Base-by-base conservation (phyloP, 352 stramenopile genomes). In the Phytophthora sojae region DNA sequence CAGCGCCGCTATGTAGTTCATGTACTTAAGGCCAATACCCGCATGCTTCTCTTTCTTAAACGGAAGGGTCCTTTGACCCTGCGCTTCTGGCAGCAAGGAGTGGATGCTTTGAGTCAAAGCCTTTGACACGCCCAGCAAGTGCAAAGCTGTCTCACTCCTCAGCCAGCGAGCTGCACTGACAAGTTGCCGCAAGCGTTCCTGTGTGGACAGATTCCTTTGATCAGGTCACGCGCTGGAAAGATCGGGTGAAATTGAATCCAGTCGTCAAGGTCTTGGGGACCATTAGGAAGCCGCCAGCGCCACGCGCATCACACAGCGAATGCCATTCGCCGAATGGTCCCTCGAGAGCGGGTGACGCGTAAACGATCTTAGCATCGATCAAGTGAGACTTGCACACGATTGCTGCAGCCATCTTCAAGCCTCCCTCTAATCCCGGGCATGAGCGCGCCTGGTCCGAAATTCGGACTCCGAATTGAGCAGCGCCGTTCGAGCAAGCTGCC, bases 1-100 rank as follows among this genome's bases (percentile, higher is more conserved):
- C 53, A 52, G 25, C 26, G 7, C 21, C 62, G 35, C 32, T 61
- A 63, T 69, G 64, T 62, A 73, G 21, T 73, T 67, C 69, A 77
- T 73, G 57, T 59, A 76, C 54, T 32, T 49, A 69, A 56, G 42
- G 32, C 59, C 35, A 59, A 58, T 29, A 37, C 8, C 52, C 29
- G 21, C 17, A 29, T 47, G 54, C 54, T 60, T 50, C n/a, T 30
- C 26, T 32, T 6, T 32, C 17, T 30, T 29, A 29, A 9, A 17
- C 11, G 12, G 37, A 44, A 44, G 37, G 29, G 29, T 32, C 29
- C 29, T 32, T 32, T 6, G 29, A 32, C 29, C 29, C 6, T 32
- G 29, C 0, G 29, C 26, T 30, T 30, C 26, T 30, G 26, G 26
- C 26, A 7, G 26, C 21, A 30, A 39, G 32, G 5, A 17, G 11